Evolutionary conservation across 2,329 filamentous ascomycete genomes (phyloP), one percentile per base, ranked within the genome.

Genomic region (Aureobasidium sp.): DNA sequence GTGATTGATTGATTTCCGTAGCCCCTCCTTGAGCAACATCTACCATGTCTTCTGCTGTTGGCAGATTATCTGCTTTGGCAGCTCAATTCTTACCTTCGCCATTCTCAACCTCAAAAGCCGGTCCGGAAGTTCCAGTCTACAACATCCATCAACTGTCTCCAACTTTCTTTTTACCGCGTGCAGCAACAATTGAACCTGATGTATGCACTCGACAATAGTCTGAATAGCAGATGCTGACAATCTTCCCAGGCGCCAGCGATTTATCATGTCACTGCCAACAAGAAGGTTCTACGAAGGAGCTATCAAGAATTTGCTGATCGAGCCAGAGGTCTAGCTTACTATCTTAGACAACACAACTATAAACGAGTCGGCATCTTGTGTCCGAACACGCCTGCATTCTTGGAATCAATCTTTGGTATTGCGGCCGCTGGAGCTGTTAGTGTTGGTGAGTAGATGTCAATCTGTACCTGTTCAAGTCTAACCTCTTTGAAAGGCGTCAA

Each of bases 361-460:
- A 85, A 81, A 63, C 79, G 87, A 56, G 86, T 97, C 5, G 93
- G 93, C 6, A 84, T 98, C 42, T 75, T 98, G 10, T 84, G 83
- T 7, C 88, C 93, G 3, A 98, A 98, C 67, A 98, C 93, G 1
- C 93, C 93, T 0, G 90, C 90, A 0, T 97, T 97, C 63, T 75
- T 98, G 24, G 91, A 97, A 71, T 80, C 83, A 6, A 88, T 95
- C 57, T 98, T 88, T 64, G 93, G 87, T 1, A 85, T 96, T 60
- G 84, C 84, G 1, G 90, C 87, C 1, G 87, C 87, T 0, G 89
- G 89, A 1, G 87, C 78, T 6, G 80, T 94, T 21, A 82, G 90
- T 57, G 86, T 95, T 50, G 77, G 76, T 44, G 25, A 44, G 40
- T 30, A 29, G 75, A 65, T 56, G n/a, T n/a, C n/a, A n/a, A n/a